These are phyloP conservation scores for Trichomonascaceae sp. DNA, from an alignment of 1,139 yeast genomes.

Conservation along the genomic window DNA sequence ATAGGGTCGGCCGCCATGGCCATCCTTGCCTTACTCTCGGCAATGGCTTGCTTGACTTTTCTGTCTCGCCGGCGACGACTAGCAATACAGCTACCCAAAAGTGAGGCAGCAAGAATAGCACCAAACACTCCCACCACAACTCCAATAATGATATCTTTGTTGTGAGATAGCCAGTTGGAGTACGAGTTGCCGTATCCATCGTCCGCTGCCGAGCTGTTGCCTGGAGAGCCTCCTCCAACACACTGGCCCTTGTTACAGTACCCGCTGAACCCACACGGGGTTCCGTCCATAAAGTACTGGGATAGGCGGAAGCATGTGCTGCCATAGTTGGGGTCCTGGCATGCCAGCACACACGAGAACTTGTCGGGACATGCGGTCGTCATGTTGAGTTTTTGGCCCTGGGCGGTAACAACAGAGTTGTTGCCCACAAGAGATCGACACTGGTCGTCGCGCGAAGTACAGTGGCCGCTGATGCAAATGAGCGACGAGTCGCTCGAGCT, in stretches of 20 bases:
- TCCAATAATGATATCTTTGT: neutral
- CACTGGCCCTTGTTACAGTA: slow-evolving; percentile 23
- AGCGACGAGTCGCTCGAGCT: slow-evolving; percentile 11
- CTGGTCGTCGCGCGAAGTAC: slow-evolving; percentile 27
- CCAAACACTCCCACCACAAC: neutral
- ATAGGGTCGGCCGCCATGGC: too few relatives aligned
- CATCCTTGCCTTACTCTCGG: too few relatives aligned
- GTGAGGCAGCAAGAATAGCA: neutral
- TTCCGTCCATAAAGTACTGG: slow-evolving; percentile 28
- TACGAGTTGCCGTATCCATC: neutral
- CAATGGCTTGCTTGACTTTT: too few relatives aligned
- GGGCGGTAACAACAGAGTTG: slow-evolving; percentile 13
- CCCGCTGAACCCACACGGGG: slow-evolving; percentile 26
- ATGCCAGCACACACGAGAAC: slow-evolving; percentile 20
- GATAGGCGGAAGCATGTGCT: slow-evolving; percentile 19
- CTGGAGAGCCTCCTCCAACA: slow-evolving; percentile 14
- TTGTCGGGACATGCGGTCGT: slow-evolving; percentile 22
- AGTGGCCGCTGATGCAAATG: slow-evolving; percentile 27
- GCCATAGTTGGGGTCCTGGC: slow-evolving; percentile 19
- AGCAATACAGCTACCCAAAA: too few relatives aligned
- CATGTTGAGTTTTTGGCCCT: slow-evolving; percentile 17
- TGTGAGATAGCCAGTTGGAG: neutral
- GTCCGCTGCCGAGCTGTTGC: neutral
- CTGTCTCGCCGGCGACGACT: too few relatives aligned
- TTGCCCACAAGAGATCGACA: slow-evolving; percentile 22